Conservation (phyloP, 169 alveolate species). For the Perkinsus olseni region DNA sequence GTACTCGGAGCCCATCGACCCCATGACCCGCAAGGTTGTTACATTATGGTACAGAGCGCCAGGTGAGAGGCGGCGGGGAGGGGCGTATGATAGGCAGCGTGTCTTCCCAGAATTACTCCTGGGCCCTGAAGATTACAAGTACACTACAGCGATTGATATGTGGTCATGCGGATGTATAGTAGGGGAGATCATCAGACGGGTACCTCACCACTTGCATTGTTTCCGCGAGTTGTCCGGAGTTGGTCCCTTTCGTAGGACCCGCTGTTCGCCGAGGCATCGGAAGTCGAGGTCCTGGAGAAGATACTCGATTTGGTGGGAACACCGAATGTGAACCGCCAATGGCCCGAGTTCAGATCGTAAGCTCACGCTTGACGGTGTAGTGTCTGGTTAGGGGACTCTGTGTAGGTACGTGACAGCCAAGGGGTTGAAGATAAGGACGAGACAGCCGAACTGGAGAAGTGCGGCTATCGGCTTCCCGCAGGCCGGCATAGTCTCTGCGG, state of each 20-base stretch:
- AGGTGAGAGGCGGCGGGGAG: neutral
- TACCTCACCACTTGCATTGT: neutral
- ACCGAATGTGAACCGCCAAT: conserved; percentile 43
- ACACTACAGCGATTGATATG: conserved; percentile 86
- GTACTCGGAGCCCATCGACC: conserved; percentile 61
- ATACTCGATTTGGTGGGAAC: conserved; percentile 77
- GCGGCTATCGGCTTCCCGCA: neutral
- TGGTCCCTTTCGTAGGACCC: conserved; percentile 59
- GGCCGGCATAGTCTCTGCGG: neutral
- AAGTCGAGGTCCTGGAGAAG: conserved; percentile 67
- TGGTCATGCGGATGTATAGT: conserved; percentile 64
- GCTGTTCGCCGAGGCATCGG: conserved; percentile 71
- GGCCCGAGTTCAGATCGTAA: neutral
- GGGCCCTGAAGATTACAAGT: conserved; percentile 70
- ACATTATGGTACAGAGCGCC: conserved; percentile 98
- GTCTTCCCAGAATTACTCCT: conserved; percentile 67
- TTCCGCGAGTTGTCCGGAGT: neutral
- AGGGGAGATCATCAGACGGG: neutral
- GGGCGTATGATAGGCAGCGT: neutral
- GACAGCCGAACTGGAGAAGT: neutral
- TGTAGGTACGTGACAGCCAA: neutral
- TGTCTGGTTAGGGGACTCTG: neutral
- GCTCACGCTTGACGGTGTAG: neutral
- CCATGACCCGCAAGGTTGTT: conserved; percentile 54
- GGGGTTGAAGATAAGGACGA: neutral